Evolutionary conservation across 2,329 filamentous ascomycete species (phyloP).

Genomic region (Ophiognomonia clavigignenti-juglandacearum): DNA sequence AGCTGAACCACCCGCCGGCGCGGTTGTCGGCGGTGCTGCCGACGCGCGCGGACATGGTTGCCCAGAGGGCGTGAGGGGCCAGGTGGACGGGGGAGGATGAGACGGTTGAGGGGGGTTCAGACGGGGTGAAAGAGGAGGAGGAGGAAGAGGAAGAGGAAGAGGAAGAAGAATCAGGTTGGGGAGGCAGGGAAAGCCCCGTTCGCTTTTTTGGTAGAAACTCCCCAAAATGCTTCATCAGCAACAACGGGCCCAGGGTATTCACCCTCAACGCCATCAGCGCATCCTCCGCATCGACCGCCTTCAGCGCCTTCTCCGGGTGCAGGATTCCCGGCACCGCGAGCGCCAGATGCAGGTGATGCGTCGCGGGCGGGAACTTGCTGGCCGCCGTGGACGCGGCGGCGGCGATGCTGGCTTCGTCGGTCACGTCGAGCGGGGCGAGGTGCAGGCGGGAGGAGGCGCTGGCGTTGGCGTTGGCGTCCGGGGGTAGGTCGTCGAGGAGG

Average conservation of each 20-base stretch:
- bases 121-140: too few relatives aligned
- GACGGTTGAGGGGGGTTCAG: too few relatives aligned
- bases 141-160: too few relatives aligned
- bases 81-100: too few relatives aligned
- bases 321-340: slow-evolving; percentile 69
- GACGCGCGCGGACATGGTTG: slow-evolving; percentile 74
- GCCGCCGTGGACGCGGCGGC: slow-evolving; percentile 49
- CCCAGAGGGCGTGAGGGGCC: slow-evolving; percentile 55
- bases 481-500: slow-evolving; percentile 26
- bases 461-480: background rate
- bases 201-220: slow-evolving; percentile 61
- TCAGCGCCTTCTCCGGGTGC: slow-evolving; percentile 65
- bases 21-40: slow-evolving; percentile 69
- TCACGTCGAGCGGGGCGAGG: slow-evolving; percentile 39
- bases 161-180: too few relatives aligned
- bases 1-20: slow-evolving; percentile 77
- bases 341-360: slow-evolving; percentile 61
- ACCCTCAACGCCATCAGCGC: slow-evolving; percentile 67
- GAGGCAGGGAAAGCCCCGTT: slow-evolving; percentile 28
- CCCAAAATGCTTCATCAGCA: slow-evolving; percentile 73
- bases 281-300: slow-evolving; percentile 55
- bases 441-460: too few relatives aligned
- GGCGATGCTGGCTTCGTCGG: slow-evolving; percentile 58
- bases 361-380: slow-evolving; percentile 44
- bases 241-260: slow-evolving; percentile 69